Evolutionary conservation across 768 basidiomycete genomes (phyloP).

Genomic region (Auriscalpium microsporum): DNA sequence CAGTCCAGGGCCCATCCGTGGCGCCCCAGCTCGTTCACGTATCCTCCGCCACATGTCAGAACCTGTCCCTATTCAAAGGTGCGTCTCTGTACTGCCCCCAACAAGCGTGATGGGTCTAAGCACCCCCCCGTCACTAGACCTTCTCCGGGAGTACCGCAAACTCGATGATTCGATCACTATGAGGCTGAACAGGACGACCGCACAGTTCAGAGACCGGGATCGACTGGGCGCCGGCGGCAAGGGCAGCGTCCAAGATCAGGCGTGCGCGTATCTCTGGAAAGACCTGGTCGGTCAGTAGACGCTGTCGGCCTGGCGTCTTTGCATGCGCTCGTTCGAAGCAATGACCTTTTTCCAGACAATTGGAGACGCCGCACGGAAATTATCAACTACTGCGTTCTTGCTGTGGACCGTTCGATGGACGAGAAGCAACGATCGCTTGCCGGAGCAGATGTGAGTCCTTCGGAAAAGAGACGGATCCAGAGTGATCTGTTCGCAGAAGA

Average conservation of each 20-base stretch:
- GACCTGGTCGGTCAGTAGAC: slow-evolving; percentile 55
- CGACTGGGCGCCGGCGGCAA: slow-evolving; percentile 37
- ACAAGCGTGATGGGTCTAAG: background rate
- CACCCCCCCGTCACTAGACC: slow-evolving; percentile 37
- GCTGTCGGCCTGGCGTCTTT: slow-evolving; percentile 22
- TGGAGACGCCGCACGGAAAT: slow-evolving; percentile 72
- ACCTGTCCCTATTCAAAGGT: slow-evolving; percentile 78
- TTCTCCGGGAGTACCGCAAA: slow-evolving; percentile 73
- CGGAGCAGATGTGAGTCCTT: slow-evolving; percentile 34
- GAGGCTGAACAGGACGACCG: slow-evolving; percentile 73
- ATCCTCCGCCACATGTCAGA: slow-evolving; percentile 61
- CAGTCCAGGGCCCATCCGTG: slow-evolving; percentile 54
- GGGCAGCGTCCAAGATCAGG: slow-evolving; percentile 59
- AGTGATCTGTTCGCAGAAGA: slow-evolving; percentile 55
- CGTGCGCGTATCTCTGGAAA: slow-evolving; percentile 70
- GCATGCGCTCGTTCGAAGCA: slow-evolving; percentile 19
- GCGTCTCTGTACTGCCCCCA: slow-evolving; percentile 4
- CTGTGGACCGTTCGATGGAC: slow-evolving; percentile 55
- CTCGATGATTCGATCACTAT: slow-evolving; percentile 75
- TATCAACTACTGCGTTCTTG: slow-evolving; percentile 65
- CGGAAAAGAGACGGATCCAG: slow-evolving; percentile 41
- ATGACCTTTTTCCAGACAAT: slow-evolving; percentile 30
- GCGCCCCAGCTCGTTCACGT: slow-evolving; percentile 62
- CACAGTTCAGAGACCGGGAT: slow-evolving; percentile 66
- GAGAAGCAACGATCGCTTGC: slow-evolving; percentile 45